Conservation (phyloP, 768 basidiomycete genomes). For the Collybia mongolica region DNA sequence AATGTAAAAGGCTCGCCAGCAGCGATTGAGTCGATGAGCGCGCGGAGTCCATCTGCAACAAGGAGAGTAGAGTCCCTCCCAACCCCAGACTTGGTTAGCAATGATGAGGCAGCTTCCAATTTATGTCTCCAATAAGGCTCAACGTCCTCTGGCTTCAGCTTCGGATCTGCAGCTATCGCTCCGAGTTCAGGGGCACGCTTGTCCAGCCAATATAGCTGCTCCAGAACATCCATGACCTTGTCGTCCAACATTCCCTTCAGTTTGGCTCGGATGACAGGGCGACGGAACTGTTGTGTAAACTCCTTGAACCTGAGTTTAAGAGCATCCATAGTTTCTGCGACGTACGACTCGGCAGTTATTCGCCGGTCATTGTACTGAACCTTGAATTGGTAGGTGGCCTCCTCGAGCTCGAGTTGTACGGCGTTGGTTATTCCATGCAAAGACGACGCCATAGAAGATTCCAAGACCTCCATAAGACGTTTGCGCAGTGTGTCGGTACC, state of each 20-base stretch:
- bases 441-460: conserved; percentile 96
- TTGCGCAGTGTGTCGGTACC: conserved; percentile 89
- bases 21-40: conserved; percentile 88
- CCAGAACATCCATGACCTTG: conserved; percentile 95
- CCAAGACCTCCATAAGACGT: conserved; percentile 94
- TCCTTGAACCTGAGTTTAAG: conserved; percentile 91
- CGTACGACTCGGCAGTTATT: conserved; percentile 94
- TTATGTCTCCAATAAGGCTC: conserved; percentile 97
- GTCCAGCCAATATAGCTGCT: conserved; percentile 97
- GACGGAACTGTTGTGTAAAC: conserved; percentile 80
- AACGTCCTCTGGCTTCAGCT: conserved; percentile 69
- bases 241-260: conserved; percentile 94
- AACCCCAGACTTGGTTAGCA: conserved; percentile 94
- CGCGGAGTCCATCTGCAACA: conserved; percentile 90
- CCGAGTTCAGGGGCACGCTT: conserved; percentile 78
- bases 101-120: conserved; percentile 88
- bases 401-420: conserved; percentile 95
- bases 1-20: conserved; percentile 86
- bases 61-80: conserved; percentile 93
- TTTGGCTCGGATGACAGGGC: conserved; percentile 83
- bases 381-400: conserved; percentile 98
- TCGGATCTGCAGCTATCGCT: conserved; percentile 65
- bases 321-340: conserved; percentile 93
- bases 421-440: conserved; percentile 96
- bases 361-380: conserved; percentile 97